Conservation (phyloP, 116 monocot species). For the Papilionanthe hybrid region DNA sequence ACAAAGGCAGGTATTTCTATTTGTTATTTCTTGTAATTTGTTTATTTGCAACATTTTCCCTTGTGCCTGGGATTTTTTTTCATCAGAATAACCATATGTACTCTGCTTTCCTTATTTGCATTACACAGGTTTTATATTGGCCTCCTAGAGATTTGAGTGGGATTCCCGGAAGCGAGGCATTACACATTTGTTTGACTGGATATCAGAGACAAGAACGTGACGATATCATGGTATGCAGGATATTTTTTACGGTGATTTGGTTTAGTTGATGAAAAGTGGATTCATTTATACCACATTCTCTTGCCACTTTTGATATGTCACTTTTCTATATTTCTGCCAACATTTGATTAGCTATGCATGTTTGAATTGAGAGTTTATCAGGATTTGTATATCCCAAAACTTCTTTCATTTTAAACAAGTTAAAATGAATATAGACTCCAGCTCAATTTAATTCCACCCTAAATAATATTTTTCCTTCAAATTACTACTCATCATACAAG, state of each 20-base stretch:
- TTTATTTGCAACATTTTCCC: background rate
- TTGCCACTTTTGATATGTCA: too few species aligned
- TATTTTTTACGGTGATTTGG: background rate
- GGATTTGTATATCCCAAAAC: too few species aligned
- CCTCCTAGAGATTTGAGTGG: conserved; percentile 81
- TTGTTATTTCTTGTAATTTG: background rate
- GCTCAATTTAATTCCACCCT: too few species aligned
- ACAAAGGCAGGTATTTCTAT: conserved; percentile 29
- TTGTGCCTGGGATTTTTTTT: background rate
- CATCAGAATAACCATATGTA: background rate
- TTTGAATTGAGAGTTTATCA: background rate
- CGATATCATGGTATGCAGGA: conserved; percentile 76
- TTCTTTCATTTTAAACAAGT: too few species aligned
- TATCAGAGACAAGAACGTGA: conserved; percentile 90
- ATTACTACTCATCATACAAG: too few species aligned
- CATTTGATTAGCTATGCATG: background rate
- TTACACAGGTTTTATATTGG: conserved; percentile 69
- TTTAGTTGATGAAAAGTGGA: background rate
- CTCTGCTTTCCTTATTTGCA: background rate
- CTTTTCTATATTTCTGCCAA: too few species aligned
- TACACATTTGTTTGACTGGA: conserved; percentile 85
- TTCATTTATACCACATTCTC: too few species aligned
- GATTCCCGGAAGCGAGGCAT: conserved; percentile 65
- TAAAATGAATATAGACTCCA: too few species aligned
- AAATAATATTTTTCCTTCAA: too few species aligned